These are phyloP conservation scores for Lipomyces anomalus DNA, from an alignment of 805 yeast genomes.

Conservation along the genomic window DNA sequence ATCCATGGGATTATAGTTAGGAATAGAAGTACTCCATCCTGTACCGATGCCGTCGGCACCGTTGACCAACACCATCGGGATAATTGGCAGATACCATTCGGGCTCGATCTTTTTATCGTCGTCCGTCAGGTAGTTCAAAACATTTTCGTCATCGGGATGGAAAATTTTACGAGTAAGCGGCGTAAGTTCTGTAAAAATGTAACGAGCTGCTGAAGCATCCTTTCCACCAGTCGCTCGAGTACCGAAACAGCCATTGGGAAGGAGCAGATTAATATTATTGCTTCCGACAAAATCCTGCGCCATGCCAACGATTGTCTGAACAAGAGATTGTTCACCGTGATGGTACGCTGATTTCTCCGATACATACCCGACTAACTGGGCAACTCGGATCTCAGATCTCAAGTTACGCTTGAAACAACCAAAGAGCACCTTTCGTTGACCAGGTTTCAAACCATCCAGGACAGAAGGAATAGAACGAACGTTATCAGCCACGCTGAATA, in stretches of 20 bases:
- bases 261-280: conserved; percentile 74
- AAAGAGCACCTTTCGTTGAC: conserved; percentile 87
- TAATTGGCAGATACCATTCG: conserved; percentile 87
- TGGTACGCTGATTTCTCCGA: conserved; percentile 88
- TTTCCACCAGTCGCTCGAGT: conserved; percentile 96
- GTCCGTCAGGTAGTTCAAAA: conserved; percentile 76
- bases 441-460: conserved; percentile 93
- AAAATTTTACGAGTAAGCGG: conserved; percentile 72
- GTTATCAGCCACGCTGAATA: conserved; percentile 95
- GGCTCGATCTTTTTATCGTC: conserved; percentile 95
- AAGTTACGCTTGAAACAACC: conserved; percentile 82
- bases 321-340: conserved; percentile 86
- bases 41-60: conserved; percentile 99
- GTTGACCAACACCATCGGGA: conserved; percentile 91
- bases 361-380: conserved; percentile 84
- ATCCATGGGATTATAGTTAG: conserved; percentile 82
- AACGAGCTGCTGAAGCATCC: conserved; percentile 97
- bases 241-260: conserved; percentile 95
- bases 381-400: conserved; percentile 74
- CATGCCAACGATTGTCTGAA: conserved; percentile 84
- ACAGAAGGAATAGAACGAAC: conserved; percentile 91
- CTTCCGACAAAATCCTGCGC: conserved; percentile 95
- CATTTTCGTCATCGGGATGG: conserved; percentile 71
- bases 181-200: conserved; percentile 80
- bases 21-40: conserved; percentile 95